Evolutionary conservation across 2,329 filamentous ascomycete species (phyloP).

Genomic region (Aspergillus glaucus): DNA sequence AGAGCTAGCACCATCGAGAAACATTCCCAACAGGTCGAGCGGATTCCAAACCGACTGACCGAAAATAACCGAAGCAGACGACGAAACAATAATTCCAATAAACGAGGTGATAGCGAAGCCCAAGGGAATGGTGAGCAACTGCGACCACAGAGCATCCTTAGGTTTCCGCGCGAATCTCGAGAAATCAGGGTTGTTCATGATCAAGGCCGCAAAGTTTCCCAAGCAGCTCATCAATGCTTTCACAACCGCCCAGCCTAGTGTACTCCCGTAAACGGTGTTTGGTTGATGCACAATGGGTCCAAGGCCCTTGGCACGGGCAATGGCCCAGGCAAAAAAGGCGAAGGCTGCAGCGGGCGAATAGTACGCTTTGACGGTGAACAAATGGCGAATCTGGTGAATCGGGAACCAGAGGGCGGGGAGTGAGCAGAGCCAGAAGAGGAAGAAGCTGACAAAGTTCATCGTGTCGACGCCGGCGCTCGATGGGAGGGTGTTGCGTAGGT

Average conservation of each 20-base stretch:
- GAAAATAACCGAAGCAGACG: constrained; percentile 60
- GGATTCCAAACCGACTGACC: constrained; percentile 66
- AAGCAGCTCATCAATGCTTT: constrained; percentile 83
- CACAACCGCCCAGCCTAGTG: constrained; percentile 74
- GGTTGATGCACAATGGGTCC: constrained; percentile 74
- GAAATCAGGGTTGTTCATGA: constrained; percentile 76
- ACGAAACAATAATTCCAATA: constrained; percentile 74
- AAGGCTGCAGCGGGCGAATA: constrained; percentile 78
- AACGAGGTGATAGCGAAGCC: constrained; percentile 76
- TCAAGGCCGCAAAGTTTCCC: constrained; percentile 83
- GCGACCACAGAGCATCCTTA: constrained; percentile 70
- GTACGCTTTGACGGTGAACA: constrained; percentile 85
- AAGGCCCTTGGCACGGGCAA: constrained; percentile 72
- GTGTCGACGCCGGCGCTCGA: constrained; percentile 64
- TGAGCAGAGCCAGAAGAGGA: constrained; percentile 77
- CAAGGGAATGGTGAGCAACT: constrained; percentile 66
- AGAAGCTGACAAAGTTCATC: constrained; percentile 70
- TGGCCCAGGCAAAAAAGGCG: constrained; percentile 80
- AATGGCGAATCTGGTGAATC: constrained; percentile 78
- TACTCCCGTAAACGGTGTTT: constrained; percentile 57
- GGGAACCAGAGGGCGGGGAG: constrained; percentile 84
- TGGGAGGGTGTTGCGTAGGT: constrained; percentile 62
- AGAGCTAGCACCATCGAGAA: constrained; percentile 63
- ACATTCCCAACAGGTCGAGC: constrained; percentile 58
- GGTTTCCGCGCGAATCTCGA: constrained; percentile 74